phyloP scores from a whole-genome alignment of 148 eudicot genomes.

The Diospyros kaki region DNA sequence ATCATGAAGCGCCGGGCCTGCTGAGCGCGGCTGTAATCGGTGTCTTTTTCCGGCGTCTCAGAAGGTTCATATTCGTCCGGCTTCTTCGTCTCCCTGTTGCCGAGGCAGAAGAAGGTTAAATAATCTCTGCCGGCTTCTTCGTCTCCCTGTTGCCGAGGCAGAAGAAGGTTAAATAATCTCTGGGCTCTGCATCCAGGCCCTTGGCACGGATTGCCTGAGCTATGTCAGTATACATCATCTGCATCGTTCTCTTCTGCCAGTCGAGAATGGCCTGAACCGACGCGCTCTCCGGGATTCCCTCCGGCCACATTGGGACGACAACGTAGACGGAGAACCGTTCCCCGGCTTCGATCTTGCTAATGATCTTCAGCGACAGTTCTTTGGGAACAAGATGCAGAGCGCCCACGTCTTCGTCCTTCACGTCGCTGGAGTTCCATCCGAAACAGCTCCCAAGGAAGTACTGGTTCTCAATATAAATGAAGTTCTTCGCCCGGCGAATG shows the following conservation, averaged over 20 bases:
- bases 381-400: constrained; percentile 44
- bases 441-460: constrained; percentile 53
- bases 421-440: constrained; percentile 30
- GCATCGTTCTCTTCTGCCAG: constrained; percentile 59
- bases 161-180: constrained; percentile 46
- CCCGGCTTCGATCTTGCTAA: constrained; percentile 50
- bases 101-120: constrained; percentile 47
- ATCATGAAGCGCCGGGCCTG: constrained; percentile 30
- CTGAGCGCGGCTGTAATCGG: constrained; percentile 37
- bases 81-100: constrained; percentile 39
- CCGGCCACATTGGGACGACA: constrained; percentile 64
- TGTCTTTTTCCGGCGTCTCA: constrained; percentile 32
- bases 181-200: constrained; percentile 34
- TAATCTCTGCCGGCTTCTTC: constrained; percentile 31
- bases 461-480: constrained; percentile 31
- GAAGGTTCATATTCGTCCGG: constrained; percentile 37
- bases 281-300: constrained; percentile 39
- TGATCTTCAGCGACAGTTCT: constrained; percentile 16
- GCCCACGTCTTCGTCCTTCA: constrained; percentile 31
- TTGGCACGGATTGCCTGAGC: constrained; percentile 38
- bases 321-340: constrained; percentile 41
- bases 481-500: constrained; percentile 46
- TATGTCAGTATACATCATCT: constrained; percentile 53
- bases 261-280: constrained; percentile 50
- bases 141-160: constrained; percentile 49